Evolutionary conservation across 345 rosid genomes (phyloP).

Genomic region (Hibiscus trionum): DNA sequence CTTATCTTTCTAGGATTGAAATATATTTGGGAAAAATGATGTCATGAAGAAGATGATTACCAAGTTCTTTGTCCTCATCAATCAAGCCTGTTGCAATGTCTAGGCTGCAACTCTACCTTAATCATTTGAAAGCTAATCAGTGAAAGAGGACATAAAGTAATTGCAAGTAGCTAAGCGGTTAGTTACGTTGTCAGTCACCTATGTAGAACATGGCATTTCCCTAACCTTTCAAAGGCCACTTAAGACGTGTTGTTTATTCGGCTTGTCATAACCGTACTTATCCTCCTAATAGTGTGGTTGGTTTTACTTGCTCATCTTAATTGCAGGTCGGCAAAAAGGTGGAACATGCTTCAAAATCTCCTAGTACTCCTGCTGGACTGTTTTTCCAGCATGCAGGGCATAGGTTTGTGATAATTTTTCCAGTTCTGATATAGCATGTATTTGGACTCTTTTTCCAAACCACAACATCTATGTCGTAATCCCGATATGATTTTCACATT

Average conservation of each 20-base stretch:
- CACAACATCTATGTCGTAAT: neutral
- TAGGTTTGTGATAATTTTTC: constrained; percentile 26
- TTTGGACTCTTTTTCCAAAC: neutral
- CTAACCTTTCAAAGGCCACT: neutral
- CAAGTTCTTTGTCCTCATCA: neutral
- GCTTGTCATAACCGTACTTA: neutral
- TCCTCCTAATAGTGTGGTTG: neutral
- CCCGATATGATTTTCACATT: neutral
- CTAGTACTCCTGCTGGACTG: constrained; percentile 45
- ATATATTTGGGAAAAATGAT: neutral
- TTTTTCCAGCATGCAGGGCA: constrained; percentile 75
- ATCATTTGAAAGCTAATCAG: neutral
- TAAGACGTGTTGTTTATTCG: neutral
- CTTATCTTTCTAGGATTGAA: neutral
- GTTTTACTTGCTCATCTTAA: neutral
- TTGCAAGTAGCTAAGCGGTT: neutral
- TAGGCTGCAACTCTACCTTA: neutral
- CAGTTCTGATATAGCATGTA: no score
- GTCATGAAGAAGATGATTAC: neutral
- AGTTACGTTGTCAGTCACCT: neutral
- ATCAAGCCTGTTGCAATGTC: neutral
- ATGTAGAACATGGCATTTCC: neutral
- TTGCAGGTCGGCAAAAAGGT: constrained; percentile 44
- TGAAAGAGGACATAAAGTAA: neutral
- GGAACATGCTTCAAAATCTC: constrained; percentile 27